Conservation (phyloP, 2,329 filamentous ascomycete species). For the Pseudogymnoascus sp. region DNA sequence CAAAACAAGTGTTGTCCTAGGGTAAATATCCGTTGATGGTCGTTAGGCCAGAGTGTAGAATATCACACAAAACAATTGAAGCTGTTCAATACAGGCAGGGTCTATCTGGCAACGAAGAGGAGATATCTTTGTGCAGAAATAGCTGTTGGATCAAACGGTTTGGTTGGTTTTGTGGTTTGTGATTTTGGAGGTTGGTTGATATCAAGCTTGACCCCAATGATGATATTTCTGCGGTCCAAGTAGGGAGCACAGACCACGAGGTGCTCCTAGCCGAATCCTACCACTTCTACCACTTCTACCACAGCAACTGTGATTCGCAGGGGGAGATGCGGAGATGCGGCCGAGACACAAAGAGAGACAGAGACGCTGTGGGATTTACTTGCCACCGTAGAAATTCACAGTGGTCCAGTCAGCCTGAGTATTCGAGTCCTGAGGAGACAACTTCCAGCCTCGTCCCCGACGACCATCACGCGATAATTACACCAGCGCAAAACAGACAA, state of each 20-base stretch:
- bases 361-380: neutral
- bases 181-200: neutral
- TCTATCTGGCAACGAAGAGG: neutral
- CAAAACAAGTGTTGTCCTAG: slow-evolving; percentile 1
- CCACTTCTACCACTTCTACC: neutral
- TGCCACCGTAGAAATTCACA: neutral
- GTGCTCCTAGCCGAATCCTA: neutral
- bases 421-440: too few relatives aligned
- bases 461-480: neutral
- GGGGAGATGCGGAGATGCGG: neutral
- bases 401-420: neutral
- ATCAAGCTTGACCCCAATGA: slow-evolving; percentile 5
- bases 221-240: slow-evolving; percentile 5
- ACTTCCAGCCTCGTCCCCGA: neutral
- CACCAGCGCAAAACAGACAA: neutral
- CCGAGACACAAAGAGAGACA: neutral
- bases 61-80: slow-evolving; percentile 7
- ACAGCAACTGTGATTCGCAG: slow-evolving; percentile 1
- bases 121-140: slow-evolving; percentile 6
- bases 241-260: neutral
- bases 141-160: slow-evolving; percentile 1
- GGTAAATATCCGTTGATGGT: slow-evolving; percentile 2
- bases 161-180: neutral
- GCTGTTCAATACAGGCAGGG: neutral
- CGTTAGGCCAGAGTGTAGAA: neutral